A percentile compares a stretch with the other conserved stretches of the same genome.
phyloP scores from a whole-genome alignment of 345 rosid species.

The Gossypium turneri region DNA sequence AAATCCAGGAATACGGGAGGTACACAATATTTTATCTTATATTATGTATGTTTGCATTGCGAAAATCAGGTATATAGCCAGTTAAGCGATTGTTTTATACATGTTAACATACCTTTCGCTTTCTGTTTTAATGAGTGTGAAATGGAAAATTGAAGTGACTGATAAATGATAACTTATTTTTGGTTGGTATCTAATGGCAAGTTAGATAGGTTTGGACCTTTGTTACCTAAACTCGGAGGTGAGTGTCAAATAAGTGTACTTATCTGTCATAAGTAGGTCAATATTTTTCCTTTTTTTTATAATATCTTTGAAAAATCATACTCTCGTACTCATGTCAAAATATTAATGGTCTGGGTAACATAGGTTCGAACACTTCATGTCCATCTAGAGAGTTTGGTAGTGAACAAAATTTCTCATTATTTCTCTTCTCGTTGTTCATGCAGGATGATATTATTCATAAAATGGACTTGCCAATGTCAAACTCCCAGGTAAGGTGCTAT shows the following conservation, averaged over 20 bases:
- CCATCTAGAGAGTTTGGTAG: background rate
- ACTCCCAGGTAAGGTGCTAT: background rate
- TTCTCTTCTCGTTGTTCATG: background rate
- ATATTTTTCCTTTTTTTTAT: background rate
- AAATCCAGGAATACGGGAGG: background rate
- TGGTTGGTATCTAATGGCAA: background rate
- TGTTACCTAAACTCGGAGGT: background rate
- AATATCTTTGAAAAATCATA: background rate
- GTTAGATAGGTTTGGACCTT: background rate
- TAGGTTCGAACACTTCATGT: background rate
- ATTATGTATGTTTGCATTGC: background rate
- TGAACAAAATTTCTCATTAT: background rate
- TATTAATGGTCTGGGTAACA: background rate
- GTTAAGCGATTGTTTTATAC: background rate
- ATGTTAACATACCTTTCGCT: background rate
- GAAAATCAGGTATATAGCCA: background rate
- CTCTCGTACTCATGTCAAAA: background rate
- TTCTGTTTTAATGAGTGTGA: background rate
- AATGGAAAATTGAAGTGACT: background rate
- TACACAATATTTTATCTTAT: background rate
- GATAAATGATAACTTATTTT: background rate
- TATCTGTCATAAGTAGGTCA: background rate
- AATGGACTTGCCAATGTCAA: background rate
- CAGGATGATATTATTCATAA: background rate
- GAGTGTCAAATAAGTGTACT: background rate